Evolutionary conservation across 2,329 filamentous ascomycete genomes (phyloP), one percentile per base, ranked within the genome.

Genomic region (Botryotinia convoluta): DNA sequence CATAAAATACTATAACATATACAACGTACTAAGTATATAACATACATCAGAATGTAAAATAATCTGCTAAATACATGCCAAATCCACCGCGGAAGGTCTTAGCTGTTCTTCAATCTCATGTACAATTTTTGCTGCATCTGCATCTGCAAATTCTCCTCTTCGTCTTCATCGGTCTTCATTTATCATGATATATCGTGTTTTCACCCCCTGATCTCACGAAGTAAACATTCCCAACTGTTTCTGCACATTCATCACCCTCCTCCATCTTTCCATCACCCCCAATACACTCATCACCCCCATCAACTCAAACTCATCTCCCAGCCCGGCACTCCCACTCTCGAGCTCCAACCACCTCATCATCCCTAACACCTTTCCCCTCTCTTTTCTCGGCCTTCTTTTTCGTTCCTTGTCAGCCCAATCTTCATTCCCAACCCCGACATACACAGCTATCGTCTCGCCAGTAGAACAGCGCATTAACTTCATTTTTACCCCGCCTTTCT

Each of bases 391-490:
- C 35, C 77, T 76, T 29, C 77, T 64, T 60, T 77, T 77, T 76
- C 78, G 35, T 42, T 76, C n/a, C 65, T 39, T 48, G 59, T 74
- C 51, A 45, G 71, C 61, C 76, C 60, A 64, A 44, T 48, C 72
- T 44, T 73, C 72, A 39, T 60, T 73, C 14, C 68, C 75, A 26
- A 78, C 48, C 0, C 78, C 78, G 5, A 76, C 77, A 74, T 78
- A 79, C n/a, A 79, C 78, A 10, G 77, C 78, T 1, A 79, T 74
- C 16, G 75, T 76, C 48, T 79, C 78, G 3, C 76, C 76, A 0
- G 76, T 79, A 26, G 72, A 74, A 14, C 73, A 72, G 9, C 78
- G 64, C n/a, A 79, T 70, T 18, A 79, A 45, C 44, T 79, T 79
- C 71, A 79, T 63, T 0, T 75, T 77, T 3, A 77, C 76, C 42